Evolutionary conservation across 306 rosid genomes (phyloP).

Genomic region (Gynostemma pentaphyllum): DNA sequence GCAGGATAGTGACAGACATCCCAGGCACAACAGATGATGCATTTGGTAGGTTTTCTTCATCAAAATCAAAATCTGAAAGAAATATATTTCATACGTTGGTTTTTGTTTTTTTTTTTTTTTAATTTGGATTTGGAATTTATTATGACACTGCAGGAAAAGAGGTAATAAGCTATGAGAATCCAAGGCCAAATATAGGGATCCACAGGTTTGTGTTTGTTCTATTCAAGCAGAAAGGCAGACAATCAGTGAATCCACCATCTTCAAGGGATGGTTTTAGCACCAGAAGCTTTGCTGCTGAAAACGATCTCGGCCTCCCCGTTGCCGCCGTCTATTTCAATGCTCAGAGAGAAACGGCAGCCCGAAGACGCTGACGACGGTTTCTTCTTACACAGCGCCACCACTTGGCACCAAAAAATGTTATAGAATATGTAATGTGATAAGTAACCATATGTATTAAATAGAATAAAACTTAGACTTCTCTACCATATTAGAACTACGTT

Average conservation of each 20-base stretch:
- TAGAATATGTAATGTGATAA: no score
- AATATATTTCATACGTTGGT: neutral
- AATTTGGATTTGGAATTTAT: neutral
- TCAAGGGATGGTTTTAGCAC: constrained; percentile 7
- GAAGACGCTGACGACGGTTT: constrained; percentile 1
- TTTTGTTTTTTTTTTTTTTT: neutral
- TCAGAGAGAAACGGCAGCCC: constrained; percentile 12
- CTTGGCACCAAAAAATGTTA: no score
- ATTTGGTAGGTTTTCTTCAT: constrained; percentile 39
- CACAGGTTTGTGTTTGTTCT: constrained; percentile 13
- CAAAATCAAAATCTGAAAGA: neutral
- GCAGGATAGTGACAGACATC: constrained; percentile 85
- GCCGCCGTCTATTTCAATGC: constrained; percentile 16
- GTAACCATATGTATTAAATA: no score
- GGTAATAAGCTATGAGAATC: neutral
- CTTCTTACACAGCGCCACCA: no score
- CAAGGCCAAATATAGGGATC: constrained; percentile 10
- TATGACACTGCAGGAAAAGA: constrained; percentile 4
- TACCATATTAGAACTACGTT: no score
- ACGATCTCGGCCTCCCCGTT: constrained; percentile 10
- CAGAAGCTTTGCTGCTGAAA: constrained; percentile 6
- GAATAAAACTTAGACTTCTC: no score
- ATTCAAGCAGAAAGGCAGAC: constrained; percentile 11
- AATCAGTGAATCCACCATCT: constrained; percentile 6
- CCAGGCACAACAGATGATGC: constrained; percentile 80